Evolutionary conservation across 768 basidiomycete species (phyloP), one percentile per base, ranked within the genome.

Genomic region (Mycena rebaudengoi): DNA sequence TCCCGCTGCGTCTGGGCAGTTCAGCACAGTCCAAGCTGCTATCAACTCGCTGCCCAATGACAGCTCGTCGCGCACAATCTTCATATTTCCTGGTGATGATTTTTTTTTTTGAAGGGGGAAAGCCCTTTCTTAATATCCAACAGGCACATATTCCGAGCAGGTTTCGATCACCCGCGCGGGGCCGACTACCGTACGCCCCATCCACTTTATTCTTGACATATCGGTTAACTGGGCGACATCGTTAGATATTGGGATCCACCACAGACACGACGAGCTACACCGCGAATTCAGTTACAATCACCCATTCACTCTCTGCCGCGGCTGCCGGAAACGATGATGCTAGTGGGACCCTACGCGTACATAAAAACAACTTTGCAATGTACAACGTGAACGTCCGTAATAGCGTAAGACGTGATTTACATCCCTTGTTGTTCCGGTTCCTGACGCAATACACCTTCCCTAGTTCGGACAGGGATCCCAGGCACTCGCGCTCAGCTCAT

Each of bases 311-410:
- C 12, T 71, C 73, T 8, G 75, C 75, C 12, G 69, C 66, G 11
- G 59, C 62, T 16, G 73, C 75, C 3, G 75, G 75, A 7, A 74
- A 67, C 35, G 72, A 77, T 46, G 76, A 77, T 46, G 44, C 60
- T 6, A 71, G 70, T 18, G 76, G 75, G 0, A 76, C 76, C 16
- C 66, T 78, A 14, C 70, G 75, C 14, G 69, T 77, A 18, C 72
- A 76, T 57, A 73, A 73, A 32, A 70, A 74, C 49, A 69, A 75
- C 41, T 74, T 77, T 32, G 62, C 69, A n/a, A 35, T 77, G 37
- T 77, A 77, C 57, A 77, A 78, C 52, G 62, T 76, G 8, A 72
- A 78, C 53, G 65, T 78, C 41, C 63, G 68, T 39, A 78, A 78
- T 29, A 76, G 73, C 18, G 70, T 71, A 50, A 39, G 65, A 35